Percentiles rank a stretch among this genome's conserved stretches.
Conservation (phyloP, 225 moss, liverwort and hornwort species). For the Sphagnum tenellum region DNA sequence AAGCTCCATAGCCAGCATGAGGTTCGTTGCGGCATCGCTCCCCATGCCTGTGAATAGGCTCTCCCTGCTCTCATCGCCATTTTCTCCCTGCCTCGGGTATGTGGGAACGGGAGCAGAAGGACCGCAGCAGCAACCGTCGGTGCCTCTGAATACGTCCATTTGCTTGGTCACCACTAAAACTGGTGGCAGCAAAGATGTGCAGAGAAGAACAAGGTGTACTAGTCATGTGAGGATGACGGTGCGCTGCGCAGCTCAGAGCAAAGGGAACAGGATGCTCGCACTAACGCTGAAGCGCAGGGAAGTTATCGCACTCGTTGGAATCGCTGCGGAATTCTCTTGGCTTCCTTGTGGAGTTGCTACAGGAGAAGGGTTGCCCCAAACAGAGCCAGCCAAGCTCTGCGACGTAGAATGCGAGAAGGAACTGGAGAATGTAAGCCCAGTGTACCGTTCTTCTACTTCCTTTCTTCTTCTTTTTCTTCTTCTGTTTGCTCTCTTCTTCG, state of each 20-base stretch:
- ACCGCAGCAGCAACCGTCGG: no score
- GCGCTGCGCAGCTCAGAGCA: constrained; percentile 20
- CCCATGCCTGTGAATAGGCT: no score
- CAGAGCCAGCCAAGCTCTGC: constrained; percentile 55
- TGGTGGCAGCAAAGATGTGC: no score
- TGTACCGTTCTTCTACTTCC: no score
- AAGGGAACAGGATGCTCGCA: constrained; percentile 18
- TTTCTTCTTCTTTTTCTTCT: not conserved
- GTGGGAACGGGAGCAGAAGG: no score
- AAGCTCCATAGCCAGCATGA: no score
- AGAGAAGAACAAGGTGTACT: no score
- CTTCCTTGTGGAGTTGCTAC: constrained; percentile 31
- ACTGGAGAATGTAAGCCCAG: constrained; percentile 63
- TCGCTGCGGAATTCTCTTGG: constrained; percentile 50
- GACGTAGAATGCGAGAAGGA: constrained; percentile 71
- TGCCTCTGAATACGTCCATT: no score
- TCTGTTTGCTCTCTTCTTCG: not conserved
- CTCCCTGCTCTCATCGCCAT: no score
- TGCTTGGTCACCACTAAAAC: no score
- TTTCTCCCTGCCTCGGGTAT: no score
- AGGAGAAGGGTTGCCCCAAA: constrained; percentile 58
- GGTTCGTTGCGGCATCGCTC: no score
- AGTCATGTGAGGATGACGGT: not conserved
- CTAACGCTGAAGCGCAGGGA: constrained; percentile 47
- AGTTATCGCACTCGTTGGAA: constrained; percentile 47